phyloP scores from a whole-genome alignment of 768 basidiomycete species.

The Bullera alba region DNA sequence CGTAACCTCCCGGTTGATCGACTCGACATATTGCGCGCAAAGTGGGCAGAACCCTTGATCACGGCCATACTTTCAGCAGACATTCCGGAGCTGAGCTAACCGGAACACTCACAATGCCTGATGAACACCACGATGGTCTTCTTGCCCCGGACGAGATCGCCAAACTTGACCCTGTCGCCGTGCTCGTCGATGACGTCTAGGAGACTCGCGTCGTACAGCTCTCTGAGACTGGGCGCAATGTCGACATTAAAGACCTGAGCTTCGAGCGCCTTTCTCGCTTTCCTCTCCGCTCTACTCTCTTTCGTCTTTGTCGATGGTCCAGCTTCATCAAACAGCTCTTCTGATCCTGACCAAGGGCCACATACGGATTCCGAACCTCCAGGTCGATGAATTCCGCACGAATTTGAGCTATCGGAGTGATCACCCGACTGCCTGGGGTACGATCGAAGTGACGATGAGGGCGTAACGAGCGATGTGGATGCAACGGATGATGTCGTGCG shows the following conservation, averaged over 20 bases:
- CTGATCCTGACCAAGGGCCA: neutral
- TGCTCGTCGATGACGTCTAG: slow-evolving; percentile 62
- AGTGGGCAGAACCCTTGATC: slow-evolving; percentile 58
- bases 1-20: slow-evolving; percentile 54
- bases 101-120: slow-evolving; percentile 66
- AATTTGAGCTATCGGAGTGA: neutral
- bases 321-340: neutral
- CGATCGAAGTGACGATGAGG: neutral
- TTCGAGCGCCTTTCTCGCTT: slow-evolving; percentile 31
- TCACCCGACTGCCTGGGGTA: neutral
- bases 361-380: neutral
- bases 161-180: slow-evolving; percentile 62
- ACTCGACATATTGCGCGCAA: slow-evolving; percentile 81
- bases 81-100: neutral
- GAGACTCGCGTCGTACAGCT: slow-evolving; percentile 59
- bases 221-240: slow-evolving; percentile 52
- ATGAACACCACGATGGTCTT: slow-evolving; percentile 75
- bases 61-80: neutral
- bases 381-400: neutral
- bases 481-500: neutral
- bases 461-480: neutral
- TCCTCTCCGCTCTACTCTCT: slow-evolving; percentile 28
- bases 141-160: slow-evolving; percentile 53
- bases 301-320: slow-evolving; percentile 7
- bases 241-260: slow-evolving; percentile 32